Evolutionary conservation across 164 flowering plant genomes (phyloP).

Genomic region (Magnolia sinica): DNA sequence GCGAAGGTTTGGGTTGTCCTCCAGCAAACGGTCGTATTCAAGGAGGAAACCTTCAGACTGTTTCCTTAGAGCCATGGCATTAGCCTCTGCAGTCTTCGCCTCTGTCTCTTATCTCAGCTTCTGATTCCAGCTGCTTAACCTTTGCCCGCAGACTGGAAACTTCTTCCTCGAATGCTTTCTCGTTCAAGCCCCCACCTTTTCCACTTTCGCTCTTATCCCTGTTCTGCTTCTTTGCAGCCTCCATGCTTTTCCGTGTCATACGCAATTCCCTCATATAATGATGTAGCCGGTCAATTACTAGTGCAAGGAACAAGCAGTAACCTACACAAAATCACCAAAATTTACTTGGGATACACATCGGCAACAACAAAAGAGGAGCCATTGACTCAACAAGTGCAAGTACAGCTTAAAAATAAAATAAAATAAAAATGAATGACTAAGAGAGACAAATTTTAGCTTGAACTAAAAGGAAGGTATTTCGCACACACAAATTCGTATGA

Average conservation of each 20-base stretch:
- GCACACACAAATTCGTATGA: background rate
- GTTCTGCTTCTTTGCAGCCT: conserved; percentile 49
- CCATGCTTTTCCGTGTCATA: conserved; percentile 58
- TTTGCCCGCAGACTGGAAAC: conserved; percentile 25
- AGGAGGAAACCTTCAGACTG: conserved; percentile 81
- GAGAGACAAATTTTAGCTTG: background rate
- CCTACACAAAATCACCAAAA: conserved; percentile 38
- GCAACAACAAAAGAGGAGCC: background rate
- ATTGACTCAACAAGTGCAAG: background rate
- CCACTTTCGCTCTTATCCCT: conserved; percentile 37
- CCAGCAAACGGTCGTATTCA: conserved; percentile 69
- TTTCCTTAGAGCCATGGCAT: conserved; percentile 56
- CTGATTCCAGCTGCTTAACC: conserved; percentile 49
- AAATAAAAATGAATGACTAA: background rate
- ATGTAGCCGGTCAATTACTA: conserved; percentile 72
- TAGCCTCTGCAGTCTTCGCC: conserved; percentile 47
- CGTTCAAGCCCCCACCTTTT: conserved; percentile 34
- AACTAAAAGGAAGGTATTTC: background rate
- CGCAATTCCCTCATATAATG: conserved; percentile 76
- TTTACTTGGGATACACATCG: background rate
- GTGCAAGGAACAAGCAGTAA: conserved; percentile 51
- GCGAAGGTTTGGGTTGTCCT: conserved; percentile 69
- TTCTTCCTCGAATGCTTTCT: conserved; percentile 43
- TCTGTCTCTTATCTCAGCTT: conserved; percentile 47
- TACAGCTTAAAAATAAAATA: background rate